Percentiles rank a stretch among this genome's conserved stretches.
Evolutionary conservation across 495 filamentous ascomycete species (phyloP).

Genomic region (Neurospora sp.): DNA sequence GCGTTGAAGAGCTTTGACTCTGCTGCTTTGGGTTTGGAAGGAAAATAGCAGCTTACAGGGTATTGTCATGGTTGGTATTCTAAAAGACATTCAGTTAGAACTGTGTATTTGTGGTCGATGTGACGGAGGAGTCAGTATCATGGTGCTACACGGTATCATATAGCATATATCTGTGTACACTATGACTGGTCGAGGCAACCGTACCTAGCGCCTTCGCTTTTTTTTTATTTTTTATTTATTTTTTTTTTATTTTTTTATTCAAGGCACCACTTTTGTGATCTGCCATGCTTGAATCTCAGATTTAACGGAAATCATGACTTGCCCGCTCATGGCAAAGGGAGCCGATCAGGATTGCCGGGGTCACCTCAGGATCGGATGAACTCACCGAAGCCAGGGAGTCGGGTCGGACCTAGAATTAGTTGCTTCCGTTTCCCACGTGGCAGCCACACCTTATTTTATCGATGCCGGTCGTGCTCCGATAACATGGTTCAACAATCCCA

Average conservation of each 20-base stretch:
- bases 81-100: not conserved
- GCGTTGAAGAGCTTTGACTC: not conserved
- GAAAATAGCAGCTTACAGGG: not conserved
- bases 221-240: no score
- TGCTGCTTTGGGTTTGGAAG: not conserved
- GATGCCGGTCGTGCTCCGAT: not conserved
- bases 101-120: not conserved
- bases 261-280: no score
- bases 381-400: not conserved
- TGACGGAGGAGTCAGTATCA: not conserved
- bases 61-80: not conserved
- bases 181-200: not conserved
- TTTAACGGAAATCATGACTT: not conserved
- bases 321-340: not conserved
- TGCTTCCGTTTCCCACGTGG: not conserved
- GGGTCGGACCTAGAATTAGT: not conserved
- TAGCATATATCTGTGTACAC: not conserved
- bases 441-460: not conserved
- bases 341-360: not conserved
- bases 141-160: not conserved
- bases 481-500: not conserved
- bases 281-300: not conserved
- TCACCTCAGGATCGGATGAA: not conserved
- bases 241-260: not conserved
- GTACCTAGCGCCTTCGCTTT: not conserved